phyloP scores from a whole-genome alignment of 1,284 basidiomycete genomes.

The Neotropicomus parvogracilis region DNA sequence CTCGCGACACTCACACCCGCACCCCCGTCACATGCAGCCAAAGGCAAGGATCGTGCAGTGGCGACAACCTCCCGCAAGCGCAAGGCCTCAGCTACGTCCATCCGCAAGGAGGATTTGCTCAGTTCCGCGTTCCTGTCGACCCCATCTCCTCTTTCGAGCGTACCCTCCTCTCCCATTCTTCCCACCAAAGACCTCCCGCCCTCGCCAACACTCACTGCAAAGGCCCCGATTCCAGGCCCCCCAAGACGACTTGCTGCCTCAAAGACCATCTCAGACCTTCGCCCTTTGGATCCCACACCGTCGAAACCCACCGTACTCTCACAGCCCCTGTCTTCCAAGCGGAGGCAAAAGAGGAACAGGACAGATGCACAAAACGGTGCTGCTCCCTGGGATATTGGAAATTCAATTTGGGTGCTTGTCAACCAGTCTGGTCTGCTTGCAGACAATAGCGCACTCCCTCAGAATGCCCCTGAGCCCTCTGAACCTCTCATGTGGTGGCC shows the following conservation, averaged over 20 bases:
- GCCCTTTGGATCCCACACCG: conserved; percentile 5
- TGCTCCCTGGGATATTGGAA: conserved; percentile 30
- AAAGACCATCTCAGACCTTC: conserved; percentile 14
- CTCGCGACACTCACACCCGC: conserved; percentile 9
- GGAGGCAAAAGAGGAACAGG: conserved; percentile 21
- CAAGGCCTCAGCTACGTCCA: conserved; percentile 17
- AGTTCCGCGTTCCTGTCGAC: conserved; percentile 14
- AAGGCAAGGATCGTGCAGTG: conserved; percentile 8
- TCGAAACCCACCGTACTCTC: conserved; percentile 15
- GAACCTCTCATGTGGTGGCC: conserved; percentile 50
- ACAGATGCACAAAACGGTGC: conserved; percentile 5
- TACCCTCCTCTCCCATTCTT: conserved; percentile 17
- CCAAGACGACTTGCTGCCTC: conserved; percentile 9
- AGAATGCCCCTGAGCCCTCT: not conserved
- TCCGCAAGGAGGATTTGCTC: conserved; percentile 10
- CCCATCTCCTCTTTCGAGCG: conserved; percentile 30
- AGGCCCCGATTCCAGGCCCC: not conserved
- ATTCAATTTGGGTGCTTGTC: conserved; percentile 41
- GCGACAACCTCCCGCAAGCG: conserved; percentile 27
- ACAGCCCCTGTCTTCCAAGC: conserved; percentile 22
- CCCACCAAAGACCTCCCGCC: conserved; percentile 11
- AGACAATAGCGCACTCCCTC: conserved; percentile 20
- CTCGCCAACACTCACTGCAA: conserved; percentile 1
- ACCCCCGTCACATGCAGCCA: conserved; percentile 15
- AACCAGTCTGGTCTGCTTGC: conserved; percentile 35